Conservation (phyloP, 2,329 filamentous ascomycete species). For the Fonsecaea monophora region DNA sequence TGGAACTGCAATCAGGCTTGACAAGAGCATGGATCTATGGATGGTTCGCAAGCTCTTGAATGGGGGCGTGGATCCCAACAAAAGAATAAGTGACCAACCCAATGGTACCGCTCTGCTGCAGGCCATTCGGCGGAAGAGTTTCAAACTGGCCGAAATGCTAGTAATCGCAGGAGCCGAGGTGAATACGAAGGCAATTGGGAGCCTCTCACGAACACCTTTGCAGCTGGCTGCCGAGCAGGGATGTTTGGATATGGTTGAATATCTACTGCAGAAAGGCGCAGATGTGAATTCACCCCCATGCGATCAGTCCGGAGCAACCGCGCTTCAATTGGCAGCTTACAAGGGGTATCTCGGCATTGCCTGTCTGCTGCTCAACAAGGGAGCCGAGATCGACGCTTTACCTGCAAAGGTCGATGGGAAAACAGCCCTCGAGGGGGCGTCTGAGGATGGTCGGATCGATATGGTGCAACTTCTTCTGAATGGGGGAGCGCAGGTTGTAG, state of each 20-base stretch:
- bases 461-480: constrained; percentile 43
- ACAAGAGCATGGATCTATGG: background rate
- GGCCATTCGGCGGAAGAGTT: background rate
- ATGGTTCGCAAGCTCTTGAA: background rate
- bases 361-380: background rate
- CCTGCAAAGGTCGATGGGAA: constrained; percentile 35
- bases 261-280: background rate
- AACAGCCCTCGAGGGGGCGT: constrained; percentile 43
- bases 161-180: background rate
- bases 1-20: background rate
- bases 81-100: background rate
- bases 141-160: constrained; percentile 2
- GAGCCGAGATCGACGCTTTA: constrained; percentile 5
- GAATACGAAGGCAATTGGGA: background rate
- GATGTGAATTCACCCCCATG: constrained; percentile 8
- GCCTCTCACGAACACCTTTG: background rate
- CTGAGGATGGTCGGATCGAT: constrained; percentile 43
- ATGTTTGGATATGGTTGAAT: background rate
- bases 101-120: background rate
- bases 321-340: constrained; percentile 7
- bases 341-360: background rate
- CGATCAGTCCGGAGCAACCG: constrained; percentile 1
- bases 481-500: constrained; percentile 33
- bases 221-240: background rate
- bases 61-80: constrained; percentile 10